These are phyloP conservation scores for Cadophora malorum DNA, from an alignment of 2,329 filamentous ascomycete species.

Conservation along the genomic window DNA sequence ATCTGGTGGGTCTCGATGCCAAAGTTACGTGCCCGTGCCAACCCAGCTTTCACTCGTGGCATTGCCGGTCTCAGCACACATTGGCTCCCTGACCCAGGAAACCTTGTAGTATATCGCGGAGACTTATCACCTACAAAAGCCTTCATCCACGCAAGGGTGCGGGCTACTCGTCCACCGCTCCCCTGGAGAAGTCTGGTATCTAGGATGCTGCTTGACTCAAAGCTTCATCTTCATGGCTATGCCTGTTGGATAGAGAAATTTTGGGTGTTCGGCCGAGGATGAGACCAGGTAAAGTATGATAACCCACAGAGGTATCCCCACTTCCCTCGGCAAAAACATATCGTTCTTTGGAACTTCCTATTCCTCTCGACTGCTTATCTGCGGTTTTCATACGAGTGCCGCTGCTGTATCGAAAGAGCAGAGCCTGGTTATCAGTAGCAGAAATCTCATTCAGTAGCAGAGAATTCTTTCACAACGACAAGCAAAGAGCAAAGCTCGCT, in stretches of 20 bases:
- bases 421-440: too few species aligned
- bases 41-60: slow-evolving; percentile 2
- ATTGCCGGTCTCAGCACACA: background rate
- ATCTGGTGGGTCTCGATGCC: background rate
- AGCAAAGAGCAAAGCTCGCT: background rate
- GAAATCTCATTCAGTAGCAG: background rate
- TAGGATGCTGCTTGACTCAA: background rate
- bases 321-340: background rate
- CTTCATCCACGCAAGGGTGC: background rate
- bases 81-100: background rate
- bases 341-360: background rate
- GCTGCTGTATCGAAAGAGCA: too few species aligned
- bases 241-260: background rate
- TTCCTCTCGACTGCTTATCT: background rate
- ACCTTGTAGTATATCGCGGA: background rate
- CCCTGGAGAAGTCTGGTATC: background rate
- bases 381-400: too few species aligned
- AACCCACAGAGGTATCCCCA: background rate
- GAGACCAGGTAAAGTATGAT: background rate
- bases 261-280: background rate
- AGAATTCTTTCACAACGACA: background rate
- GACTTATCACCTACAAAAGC: background rate
- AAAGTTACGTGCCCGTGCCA: slow-evolving; percentile 3
- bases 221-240: background rate
- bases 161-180: background rate